Evolutionary conservation across 2,329 filamentous ascomycete genomes (phyloP), one percentile per base, ranked within the genome.

Genomic region (Aspergillus viridinutans): DNA sequence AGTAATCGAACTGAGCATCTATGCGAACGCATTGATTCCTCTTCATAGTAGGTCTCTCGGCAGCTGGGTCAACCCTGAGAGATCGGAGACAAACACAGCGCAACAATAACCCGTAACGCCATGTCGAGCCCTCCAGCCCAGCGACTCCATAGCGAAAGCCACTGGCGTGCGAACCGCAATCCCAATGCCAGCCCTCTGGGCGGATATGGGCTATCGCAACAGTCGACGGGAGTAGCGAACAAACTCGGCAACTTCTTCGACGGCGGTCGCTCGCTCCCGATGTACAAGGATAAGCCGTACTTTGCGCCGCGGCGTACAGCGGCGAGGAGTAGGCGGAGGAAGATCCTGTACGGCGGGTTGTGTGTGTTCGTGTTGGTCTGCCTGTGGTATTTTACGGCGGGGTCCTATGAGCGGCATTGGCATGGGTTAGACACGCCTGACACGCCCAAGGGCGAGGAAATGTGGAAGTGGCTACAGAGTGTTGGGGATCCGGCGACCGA

Each of bases 231-330:
- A 50, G 79, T 90, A 42, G 80, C 87, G 50, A 83, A 83, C 65
- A 85, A 83, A 60, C 79, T 90, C 38, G 83, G 83, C 52, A 81
- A 80, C 57, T 81, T 92, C 58, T 86, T 92, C 60, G 84, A 86
- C 40, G 74, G 75, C 51, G 78, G 81, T 50, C 80, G 83, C 76
- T 80, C 85, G 57, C 78, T 99, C 61, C 94, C 94, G 49, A 92
- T 97, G 89, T 99, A 99, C 80, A 99, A 99, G 77, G 94, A 99
- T 77, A 99, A 99, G 74, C 94, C 94, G n/a, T 94, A 90, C 71
- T 78, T 74, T 56, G 67, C 74, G n/a, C 71, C 75, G 59, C 80
- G 83, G 64, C 83, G 84, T 66, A 79, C 72, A n/a, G 69, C 81
- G 60, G 80, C 80, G 52, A 80, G 84, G 35, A 75, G 84, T 64